These are phyloP conservation scores for Rosellinia necatrix DNA, from an alignment of 2,329 filamentous ascomycete genomes.

Conservation along the genomic window DNA sequence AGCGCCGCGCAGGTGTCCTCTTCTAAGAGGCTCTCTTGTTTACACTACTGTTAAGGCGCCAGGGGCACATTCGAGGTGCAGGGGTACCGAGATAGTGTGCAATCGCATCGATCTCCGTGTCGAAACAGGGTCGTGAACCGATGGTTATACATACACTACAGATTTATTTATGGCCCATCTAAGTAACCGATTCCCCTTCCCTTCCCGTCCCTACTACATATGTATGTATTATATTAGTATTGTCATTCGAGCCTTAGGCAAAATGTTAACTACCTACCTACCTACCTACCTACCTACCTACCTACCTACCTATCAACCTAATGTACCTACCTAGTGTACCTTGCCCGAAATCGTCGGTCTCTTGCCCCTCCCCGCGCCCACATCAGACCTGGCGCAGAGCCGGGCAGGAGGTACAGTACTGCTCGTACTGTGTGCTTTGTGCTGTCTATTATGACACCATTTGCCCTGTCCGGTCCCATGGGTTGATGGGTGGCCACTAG, in stretches of 20 bases:
- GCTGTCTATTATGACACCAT: slow-evolving; percentile 16
- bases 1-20: slow-evolving; percentile 6
- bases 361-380: not conserved
- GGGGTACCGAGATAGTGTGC: no score
- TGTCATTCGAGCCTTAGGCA: no score
- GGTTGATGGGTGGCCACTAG: slow-evolving; percentile 1
- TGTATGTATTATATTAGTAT: no score
- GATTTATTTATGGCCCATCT: not conserved
- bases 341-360: no score
- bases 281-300: no score
- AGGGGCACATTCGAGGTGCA: slow-evolving; percentile 2
- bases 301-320: no score
- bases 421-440: slow-evolving; percentile 14
- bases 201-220: not conserved
- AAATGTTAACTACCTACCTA: not conserved
- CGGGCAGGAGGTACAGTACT: slow-evolving; percentile 3
- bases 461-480: slow-evolving; percentile 5
- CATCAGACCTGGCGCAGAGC: no score
- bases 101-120: slow-evolving; percentile 1
- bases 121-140: slow-evolving; percentile 8
- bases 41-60: slow-evolving; percentile 9
- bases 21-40: slow-evolving; percentile 22
- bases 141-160: no score
- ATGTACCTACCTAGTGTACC: no score
- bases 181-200: slow-evolving; percentile 1